A percentile compares a stretch with the other conserved stretches of the same genome.
Evolutionary conservation across 2,329 filamentous ascomycete genomes (phyloP).

Genomic region (Akanthomyces dipterigenus): DNA sequence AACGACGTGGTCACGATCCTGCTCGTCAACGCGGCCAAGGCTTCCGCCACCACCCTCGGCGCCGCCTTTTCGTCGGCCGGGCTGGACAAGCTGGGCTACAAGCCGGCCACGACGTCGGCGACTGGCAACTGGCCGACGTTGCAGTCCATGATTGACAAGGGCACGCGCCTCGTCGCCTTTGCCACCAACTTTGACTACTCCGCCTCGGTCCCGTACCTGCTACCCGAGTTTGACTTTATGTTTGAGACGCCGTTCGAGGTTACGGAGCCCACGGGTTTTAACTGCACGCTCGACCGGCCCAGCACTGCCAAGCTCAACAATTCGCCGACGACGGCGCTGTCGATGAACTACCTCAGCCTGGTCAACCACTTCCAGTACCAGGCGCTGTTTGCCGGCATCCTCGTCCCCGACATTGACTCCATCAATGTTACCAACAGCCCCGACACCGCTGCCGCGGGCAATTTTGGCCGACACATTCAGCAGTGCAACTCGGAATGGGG

Average conservation of each 20-base stretch:
- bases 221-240: constrained; percentile 57
- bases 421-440: constrained; percentile 61
- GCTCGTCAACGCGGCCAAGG: constrained; percentile 62
- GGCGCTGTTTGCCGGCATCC: constrained; percentile 44
- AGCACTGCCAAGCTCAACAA: constrained; percentile 30
- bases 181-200: constrained; percentile 47
- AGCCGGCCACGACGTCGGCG: constrained; percentile 37
- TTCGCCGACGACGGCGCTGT: constrained; percentile 45
- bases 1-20: constrained; percentile 72
- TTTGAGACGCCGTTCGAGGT: constrained; percentile 71
- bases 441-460: constrained; percentile 44
- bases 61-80: constrained; percentile 49
- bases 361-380: constrained; percentile 77
- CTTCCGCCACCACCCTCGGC: constrained; percentile 47
- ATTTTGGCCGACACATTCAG: constrained; percentile 46
- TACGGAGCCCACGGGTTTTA: constrained; percentile 56
- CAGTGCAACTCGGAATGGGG: constrained; percentile 53
- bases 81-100: constrained; percentile 56
- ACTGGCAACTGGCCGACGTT: constrained; percentile 62
- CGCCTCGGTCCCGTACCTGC: constrained; percentile 46
- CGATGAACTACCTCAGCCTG: constrained; percentile 57
- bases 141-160: constrained; percentile 57
- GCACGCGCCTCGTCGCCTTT: constrained; percentile 62
- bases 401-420: constrained; percentile 53
- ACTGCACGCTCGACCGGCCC: constrained; percentile 65